A percentile compares a stretch with the other conserved stretches of the same genome.
Conservation (phyloP, 306 rosid genomes). For the Vicia faba region DNA sequence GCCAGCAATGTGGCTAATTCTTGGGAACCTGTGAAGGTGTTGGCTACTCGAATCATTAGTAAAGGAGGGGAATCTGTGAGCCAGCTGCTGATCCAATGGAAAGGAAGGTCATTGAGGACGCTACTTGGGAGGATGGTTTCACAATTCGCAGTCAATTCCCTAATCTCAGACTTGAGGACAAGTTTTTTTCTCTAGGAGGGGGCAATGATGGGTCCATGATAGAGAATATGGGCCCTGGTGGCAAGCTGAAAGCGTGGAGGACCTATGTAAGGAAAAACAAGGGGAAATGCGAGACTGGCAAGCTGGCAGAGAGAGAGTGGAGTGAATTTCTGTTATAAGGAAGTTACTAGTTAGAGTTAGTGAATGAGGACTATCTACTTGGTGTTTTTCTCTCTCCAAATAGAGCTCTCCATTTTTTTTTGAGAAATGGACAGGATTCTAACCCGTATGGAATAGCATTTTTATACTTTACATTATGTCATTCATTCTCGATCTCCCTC, state of each 20-base stretch:
- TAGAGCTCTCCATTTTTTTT: background rate
- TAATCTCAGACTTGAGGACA: background rate
- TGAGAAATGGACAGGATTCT: background rate
- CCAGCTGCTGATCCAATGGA: background rate
- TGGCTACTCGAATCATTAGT: too few relatives aligned
- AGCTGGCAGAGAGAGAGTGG: too few relatives aligned
- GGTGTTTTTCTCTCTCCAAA: background rate
- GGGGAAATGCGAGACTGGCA: background rate
- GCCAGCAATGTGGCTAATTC: background rate
- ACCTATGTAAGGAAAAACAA: background rate
- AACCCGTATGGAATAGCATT: background rate
- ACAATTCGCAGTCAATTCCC: background rate
- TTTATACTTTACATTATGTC: constrained; percentile 1
- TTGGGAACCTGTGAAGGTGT: too few relatives aligned
- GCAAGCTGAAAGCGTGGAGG: background rate
- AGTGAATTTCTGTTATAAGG: too few relatives aligned
- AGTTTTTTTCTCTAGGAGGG: background rate
- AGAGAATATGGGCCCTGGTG: background rate
- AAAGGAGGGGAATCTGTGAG: background rate
- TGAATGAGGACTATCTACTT: background rate
- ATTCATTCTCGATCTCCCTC: background rate
- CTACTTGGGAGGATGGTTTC: background rate
- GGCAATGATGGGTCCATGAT: background rate
- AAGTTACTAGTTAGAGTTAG: too few relatives aligned
- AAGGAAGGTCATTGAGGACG: background rate